These are phyloP conservation scores for Carex scoparia DNA, from an alignment of 176 grass and related monocot genomes.

Conservation along the genomic window DNA sequence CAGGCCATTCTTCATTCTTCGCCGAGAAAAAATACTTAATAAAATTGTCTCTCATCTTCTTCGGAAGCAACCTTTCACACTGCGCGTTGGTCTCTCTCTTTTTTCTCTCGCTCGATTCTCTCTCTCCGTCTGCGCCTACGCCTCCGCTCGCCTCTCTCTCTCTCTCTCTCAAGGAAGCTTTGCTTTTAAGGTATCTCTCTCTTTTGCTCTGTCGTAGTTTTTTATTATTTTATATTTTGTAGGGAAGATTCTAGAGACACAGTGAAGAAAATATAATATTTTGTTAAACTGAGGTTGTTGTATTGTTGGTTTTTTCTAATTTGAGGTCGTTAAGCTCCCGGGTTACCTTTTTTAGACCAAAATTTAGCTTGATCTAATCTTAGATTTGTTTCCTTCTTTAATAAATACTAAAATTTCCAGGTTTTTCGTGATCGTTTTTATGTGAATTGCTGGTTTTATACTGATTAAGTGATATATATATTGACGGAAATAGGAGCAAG, in stretches of 20 bases:
- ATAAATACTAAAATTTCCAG: not conserved
- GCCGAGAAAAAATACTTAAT: not conserved
- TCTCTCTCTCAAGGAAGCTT: not conserved
- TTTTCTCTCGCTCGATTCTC: not conserved
- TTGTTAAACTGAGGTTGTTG: not conserved
- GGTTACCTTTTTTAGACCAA: not conserved
- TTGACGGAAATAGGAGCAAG: not conserved
- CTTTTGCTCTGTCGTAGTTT: not conserved
- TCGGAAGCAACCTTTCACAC: not conserved
- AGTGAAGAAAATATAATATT: not conserved
- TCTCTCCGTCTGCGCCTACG: not conserved
- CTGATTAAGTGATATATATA: not conserved
- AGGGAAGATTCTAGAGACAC: not conserved
- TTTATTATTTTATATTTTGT: not conserved
- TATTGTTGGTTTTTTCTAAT: not conserved
- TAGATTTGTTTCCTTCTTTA: not conserved
- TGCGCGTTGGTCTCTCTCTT: not conserved
- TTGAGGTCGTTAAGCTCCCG: not conserved
- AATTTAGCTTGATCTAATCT: not conserved
- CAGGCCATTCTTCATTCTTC: not conserved
- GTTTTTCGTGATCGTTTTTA: not conserved
- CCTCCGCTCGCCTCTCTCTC: too few species aligned
- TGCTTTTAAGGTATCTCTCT: not conserved
- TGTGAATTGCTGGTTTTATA: not conserved
- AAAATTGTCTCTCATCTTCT: not conserved